Base-by-base conservation (phyloP, 140 eudicot genomes). In the Erigeron philadelphicus region DNA sequence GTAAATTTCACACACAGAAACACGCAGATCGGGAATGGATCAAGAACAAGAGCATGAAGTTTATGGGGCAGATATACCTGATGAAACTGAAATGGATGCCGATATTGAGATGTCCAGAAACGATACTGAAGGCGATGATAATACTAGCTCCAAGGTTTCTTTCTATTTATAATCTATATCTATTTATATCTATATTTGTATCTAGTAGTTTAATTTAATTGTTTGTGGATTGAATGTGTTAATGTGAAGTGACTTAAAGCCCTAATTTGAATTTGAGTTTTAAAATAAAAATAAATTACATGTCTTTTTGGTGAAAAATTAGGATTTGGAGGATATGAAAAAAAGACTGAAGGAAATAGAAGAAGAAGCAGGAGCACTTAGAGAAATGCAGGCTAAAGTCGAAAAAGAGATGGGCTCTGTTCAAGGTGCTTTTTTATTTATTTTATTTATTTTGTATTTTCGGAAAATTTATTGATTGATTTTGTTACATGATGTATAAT, bases 331-430 rank as follows among this genome's bases (percentile, higher is more conserved):
- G 69, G 83, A 77, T 35, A 80, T 85, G 87, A 85, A 85, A 83
- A 85, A 82, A 83, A 75, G 90, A 59, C 66, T 85, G 68, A 77
- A 85, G 76, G 90, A 85, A 79, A 82, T 85, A 48, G 90, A 85
- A 44, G 87, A 85, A 53, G 90, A 85, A 78, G 88, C 91, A 13
- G 86, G 82, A 3, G 91, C 91, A 0, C 85, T 85, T 47, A 83
- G 88, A 2, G 91, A 85, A 72, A 85, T 85, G 88, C 91, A 85
- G 79, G 88, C 91, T 5, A 85, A 85, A 71, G 91, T 85, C 9
- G 85, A 85, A 80, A 83, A 80, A 59, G 88, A 85, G 67, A 85
- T 85, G 88, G 85, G 85, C 46, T 60, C 81, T 0, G 85, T 55
- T 82, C 88, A 83, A 82, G 91, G 91, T 85, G 31, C n/a, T n/a